Evolutionary conservation across 1,284 basidiomycete genomes (phyloP), one percentile per base, ranked within the genome.

Genomic region (Xerocomus nothofagi): DNA sequence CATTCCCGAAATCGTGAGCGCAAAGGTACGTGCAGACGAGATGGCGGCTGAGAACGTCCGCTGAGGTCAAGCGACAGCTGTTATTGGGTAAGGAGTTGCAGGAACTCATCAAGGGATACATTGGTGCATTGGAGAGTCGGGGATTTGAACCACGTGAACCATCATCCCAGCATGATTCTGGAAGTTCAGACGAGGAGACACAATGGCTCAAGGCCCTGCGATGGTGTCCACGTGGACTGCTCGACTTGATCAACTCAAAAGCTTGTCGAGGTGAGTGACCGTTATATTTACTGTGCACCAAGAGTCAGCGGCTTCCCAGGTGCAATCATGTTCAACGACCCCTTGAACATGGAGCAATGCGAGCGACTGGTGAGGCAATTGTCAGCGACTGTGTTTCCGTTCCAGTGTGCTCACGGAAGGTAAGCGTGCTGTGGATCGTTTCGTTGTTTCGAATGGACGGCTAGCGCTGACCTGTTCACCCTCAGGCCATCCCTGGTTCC

Each of bases 281-380:
- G 38, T 39, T 24, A 17, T n/a, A 24, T 39, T 39, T 6, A n/a
- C 12, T 45, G 24, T 44, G 11, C 20, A 34, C 39, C 24, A 20
- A 50, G 32, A 33, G 41, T 57, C 4, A 57, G 39, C 44, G 18
- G 40, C 26, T 36, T 44, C 12, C 23, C 63, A 94, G 92, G 91
- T 41, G 92, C 94, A 0, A 90, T 97, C 68, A 98, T 98, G 95
- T 98, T 98, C 76, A 94, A 93, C 58, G 95, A 98, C 65, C 54
- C 74, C 1, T 75, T 98, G 41, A 80, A 74, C 15, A 48, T 70
- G 3, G 75, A 78, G 30, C 91, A 96, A 63, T 91, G 91, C 65
- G 65, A 77, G 57, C 74, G 77, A 26, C 77, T 98, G 33, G 73
- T 98, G 31, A 57, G 63, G 6, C 78, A 84, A 56, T 75, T 98